Conservation (phyloP, 2,329 filamentous ascomycete genomes). For the Phyllosticta paracitricarpa region DNA sequence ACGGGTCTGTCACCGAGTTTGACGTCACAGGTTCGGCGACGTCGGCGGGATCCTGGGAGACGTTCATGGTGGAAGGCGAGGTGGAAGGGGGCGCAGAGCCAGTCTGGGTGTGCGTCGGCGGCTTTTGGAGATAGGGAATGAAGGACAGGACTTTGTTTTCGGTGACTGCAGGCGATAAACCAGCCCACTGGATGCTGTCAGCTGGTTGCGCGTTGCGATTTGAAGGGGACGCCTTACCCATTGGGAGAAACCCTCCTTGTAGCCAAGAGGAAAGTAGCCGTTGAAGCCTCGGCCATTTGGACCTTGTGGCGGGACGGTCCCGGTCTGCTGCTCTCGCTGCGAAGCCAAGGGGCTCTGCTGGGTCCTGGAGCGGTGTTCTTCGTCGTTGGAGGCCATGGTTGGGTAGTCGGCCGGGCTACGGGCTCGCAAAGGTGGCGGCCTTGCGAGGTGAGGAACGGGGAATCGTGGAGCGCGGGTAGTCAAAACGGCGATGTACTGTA, state of each 20-base stretch:
- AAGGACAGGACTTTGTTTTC: conserved; percentile 82
- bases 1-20: conserved; percentile 53
- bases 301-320: conserved; percentile 15
- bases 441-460: background rate
- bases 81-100: conserved; percentile 41
- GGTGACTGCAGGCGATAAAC: conserved; percentile 68
- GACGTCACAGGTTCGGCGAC: conserved; percentile 35
- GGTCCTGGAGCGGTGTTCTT: conserved; percentile 5
- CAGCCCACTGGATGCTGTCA: conserved; percentile 57
- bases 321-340: conserved; percentile 33
- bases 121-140: conserved; percentile 70
- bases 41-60: conserved; percentile 25
- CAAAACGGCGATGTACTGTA: background rate
- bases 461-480: background rate
- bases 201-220: background rate
- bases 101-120: conserved; percentile 57
- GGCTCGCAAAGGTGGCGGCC: background rate
- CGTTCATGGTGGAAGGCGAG: conserved; percentile 30
- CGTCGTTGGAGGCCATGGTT: conserved; percentile 8
- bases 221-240: conserved; percentile 57
- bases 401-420: background rate
- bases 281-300: conserved; percentile 25
- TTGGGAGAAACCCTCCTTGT: conserved; percentile 84
- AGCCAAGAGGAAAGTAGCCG: conserved; percentile 71
- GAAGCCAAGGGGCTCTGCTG: conserved; percentile 42